These are phyloP conservation scores for Sparassis latifolia DNA, from an alignment of 1,284 basidiomycete species.

Conservation along the genomic window DNA sequence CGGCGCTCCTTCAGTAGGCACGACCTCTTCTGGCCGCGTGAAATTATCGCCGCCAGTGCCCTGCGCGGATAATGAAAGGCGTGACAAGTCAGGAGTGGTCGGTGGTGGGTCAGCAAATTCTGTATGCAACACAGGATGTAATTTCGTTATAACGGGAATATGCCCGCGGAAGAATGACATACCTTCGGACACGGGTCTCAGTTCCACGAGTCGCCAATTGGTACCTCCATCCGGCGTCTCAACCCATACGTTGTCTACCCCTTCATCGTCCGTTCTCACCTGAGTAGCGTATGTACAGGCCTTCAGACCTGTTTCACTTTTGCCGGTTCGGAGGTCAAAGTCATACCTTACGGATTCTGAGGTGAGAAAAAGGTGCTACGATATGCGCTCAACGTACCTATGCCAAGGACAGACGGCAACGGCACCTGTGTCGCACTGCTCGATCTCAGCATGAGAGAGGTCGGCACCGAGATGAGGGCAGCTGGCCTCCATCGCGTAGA, in stretches of 20 bases:
- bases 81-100: constrained; percentile 23
- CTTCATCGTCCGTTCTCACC: constrained; percentile 36
- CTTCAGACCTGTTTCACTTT: constrained; percentile 70
- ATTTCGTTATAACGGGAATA: not conserved
- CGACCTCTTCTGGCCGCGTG: constrained; percentile 32
- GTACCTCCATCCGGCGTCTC: constrained; percentile 52
- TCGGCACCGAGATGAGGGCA: constrained; percentile 85
- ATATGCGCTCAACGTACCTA: constrained; percentile 36
- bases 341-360: constrained; percentile 48
- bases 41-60: constrained; percentile 12
- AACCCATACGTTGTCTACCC: constrained; percentile 53
- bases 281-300: constrained; percentile 76
- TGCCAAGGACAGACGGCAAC: constrained; percentile 84
- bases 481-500: constrained; percentile 81
- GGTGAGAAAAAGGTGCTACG: too few relatives aligned
- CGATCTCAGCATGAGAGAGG: constrained; percentile 74
- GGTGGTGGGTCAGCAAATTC: constrained; percentile 70
- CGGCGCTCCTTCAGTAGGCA: constrained; percentile 43
- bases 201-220: constrained; percentile 68
- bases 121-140: constrained; percentile 17
- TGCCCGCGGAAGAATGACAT: not conserved
- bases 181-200: constrained; percentile 82
- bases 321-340: constrained; percentile 63
- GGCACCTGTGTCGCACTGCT: constrained; percentile 55
- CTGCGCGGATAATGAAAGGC: constrained; percentile 14